Evolutionary conservation across 805 yeast species (phyloP).

Genomic region (Vanderwaltozyma verrucispora): DNA sequence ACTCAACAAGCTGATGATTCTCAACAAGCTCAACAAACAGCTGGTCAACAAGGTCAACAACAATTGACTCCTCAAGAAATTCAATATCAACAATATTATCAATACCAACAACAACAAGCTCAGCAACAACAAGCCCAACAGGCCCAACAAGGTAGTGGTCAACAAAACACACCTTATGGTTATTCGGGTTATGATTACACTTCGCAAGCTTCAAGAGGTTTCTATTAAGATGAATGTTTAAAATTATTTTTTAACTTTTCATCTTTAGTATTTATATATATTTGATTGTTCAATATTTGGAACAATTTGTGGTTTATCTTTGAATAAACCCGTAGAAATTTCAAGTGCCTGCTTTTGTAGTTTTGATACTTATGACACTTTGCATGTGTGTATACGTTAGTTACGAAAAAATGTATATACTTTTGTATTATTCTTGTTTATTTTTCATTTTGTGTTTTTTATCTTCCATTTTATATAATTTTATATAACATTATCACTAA

Average conservation of each 20-base stretch:
- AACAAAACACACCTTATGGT: constrained; percentile 25
- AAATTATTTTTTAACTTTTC: not conserved
- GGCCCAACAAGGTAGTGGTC: constrained; percentile 21
- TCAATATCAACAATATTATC: constrained; percentile 28
- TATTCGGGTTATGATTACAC: constrained; percentile 27
- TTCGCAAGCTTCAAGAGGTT: constrained; percentile 28
- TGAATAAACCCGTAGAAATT: too few relatives aligned
- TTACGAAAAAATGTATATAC: constrained; percentile 3
- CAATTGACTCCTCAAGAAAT: constrained; percentile 23
- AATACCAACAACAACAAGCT: constrained; percentile 23
- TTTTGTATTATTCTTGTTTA: constrained; percentile 4
- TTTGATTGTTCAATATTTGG: not conserved
- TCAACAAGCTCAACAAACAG: constrained; percentile 7
- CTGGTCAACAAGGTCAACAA: constrained; percentile 16
- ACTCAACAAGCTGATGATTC: constrained; percentile 7
- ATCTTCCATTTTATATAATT: not conserved
- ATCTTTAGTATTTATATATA: not conserved
- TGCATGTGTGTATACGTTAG: constrained; percentile 15
- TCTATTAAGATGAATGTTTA: constrained; percentile 13
- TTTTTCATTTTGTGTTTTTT: too few relatives aligned
- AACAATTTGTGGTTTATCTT: not conserved
- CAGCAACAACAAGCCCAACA: constrained; percentile 18
- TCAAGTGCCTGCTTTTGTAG: too few relatives aligned
- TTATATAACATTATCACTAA: too few relatives aligned
- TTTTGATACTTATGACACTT: constrained; percentile 3